Evolutionary conservation across 441 rosid genomes (phyloP).

Genomic region (Dalechampia spathulata): DNA sequence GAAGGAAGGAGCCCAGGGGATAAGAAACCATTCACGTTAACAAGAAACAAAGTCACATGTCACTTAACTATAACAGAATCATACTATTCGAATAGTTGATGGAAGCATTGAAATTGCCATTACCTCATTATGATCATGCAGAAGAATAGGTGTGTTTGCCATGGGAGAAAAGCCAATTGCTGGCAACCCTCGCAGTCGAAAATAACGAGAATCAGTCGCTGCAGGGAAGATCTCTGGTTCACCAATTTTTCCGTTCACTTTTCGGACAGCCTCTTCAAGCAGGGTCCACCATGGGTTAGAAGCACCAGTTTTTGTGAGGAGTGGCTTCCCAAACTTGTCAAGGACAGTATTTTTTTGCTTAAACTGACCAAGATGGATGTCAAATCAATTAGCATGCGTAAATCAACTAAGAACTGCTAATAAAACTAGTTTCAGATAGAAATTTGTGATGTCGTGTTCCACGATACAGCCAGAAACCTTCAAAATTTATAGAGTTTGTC

Average conservation of each 20-base stretch:
- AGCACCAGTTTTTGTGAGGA: slow-evolving; percentile 47
- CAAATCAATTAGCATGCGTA: not conserved
- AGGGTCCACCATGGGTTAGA: slow-evolving; percentile 89
- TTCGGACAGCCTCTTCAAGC: slow-evolving; percentile 64
- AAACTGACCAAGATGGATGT: slow-evolving; percentile 59
- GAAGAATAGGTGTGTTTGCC: slow-evolving; percentile 79
- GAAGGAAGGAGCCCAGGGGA: too few species aligned
- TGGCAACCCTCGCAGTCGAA: slow-evolving; percentile 55
- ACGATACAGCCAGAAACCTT: not conserved
- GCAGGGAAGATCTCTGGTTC: slow-evolving; percentile 90
- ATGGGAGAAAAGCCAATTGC: slow-evolving; percentile 94
- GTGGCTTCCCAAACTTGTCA: slow-evolving; percentile 41
- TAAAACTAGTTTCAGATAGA: not conserved
- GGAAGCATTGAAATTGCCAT: not conserved
- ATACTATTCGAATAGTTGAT: too few species aligned
- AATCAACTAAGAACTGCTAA: not conserved
- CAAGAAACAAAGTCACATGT: too few species aligned
- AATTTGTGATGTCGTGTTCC: not conserved
- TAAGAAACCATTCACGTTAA: not conserved
- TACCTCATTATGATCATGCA: slow-evolving; percentile 96
- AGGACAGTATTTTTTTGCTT: slow-evolving; percentile 46
- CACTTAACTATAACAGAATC: slow-evolving; percentile 6
- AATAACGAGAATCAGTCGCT: slow-evolving; percentile 78
- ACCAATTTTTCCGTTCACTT: slow-evolving; percentile 58
- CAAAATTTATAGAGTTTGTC: not conserved